Percentiles rank a stretch among this genome's conserved stretches.
These are phyloP conservation scores for Blastocystis sp. DNA, from an alignment of 352 stramenopile genomes.

Conservation along the genomic window DNA sequence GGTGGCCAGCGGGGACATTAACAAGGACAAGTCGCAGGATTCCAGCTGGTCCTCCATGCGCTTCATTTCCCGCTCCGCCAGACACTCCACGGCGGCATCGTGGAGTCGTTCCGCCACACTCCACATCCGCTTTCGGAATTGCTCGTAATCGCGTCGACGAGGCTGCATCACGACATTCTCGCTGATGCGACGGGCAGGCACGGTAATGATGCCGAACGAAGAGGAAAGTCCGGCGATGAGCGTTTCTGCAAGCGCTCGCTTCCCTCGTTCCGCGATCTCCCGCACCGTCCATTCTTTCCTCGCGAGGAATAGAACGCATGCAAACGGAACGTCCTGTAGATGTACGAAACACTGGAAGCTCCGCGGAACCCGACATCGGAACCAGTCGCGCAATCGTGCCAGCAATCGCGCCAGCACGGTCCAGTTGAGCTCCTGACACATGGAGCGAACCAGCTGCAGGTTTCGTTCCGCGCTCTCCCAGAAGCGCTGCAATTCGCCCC, in stretches of 20 bases:
- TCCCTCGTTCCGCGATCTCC: conserved; percentile 11
- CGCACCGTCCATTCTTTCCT: conserved; percentile 7
- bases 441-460: neutral
- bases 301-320: neutral
- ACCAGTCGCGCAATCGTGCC: neutral
- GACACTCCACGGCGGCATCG: neutral
- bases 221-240: neutral
- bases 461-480: conserved; percentile 32
- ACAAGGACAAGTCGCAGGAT: neutral
- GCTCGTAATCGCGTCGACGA: neutral
- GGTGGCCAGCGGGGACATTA: conserved; percentile 15
- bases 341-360: conserved; percentile 26
- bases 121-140: neutral
- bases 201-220: neutral
- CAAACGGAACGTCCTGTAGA: neutral
- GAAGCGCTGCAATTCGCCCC: conserved; percentile 32
- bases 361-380: neutral
- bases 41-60: neutral
- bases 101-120: neutral
- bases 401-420: conserved; percentile 2
- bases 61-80: neutral
- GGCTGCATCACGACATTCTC: neutral
- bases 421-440: conserved; percentile 53
- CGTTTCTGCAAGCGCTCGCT: neutral
- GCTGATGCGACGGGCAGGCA: neutral